phyloP scores from a whole-genome alignment of 2,329 filamentous ascomycete species.

The Hysterium pulicare region DNA sequence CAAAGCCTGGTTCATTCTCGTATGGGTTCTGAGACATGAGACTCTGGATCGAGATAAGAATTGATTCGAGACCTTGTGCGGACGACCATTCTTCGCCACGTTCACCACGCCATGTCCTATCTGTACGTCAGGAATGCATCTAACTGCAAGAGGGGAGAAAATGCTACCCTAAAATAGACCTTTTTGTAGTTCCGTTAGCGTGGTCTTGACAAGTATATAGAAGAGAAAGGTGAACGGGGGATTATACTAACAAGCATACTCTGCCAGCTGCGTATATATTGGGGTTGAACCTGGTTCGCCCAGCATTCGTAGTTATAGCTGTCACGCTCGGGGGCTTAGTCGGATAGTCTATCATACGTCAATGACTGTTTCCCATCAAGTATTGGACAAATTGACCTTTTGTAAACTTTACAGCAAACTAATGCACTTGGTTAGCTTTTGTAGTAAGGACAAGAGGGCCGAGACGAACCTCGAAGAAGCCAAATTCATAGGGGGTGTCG shows the following conservation, averaged over 20 bases:
- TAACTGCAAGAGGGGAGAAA: too few relatives aligned
- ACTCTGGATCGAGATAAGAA: conserved; percentile 92
- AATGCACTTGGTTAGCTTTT: conserved; percentile 6
- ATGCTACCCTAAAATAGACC: conserved; percentile 78
- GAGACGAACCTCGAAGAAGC: conserved; percentile 80
- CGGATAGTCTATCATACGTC: conserved; percentile 69
- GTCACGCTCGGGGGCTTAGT: conserved; percentile 58
- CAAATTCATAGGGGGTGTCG: conserved; percentile 94
- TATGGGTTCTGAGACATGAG: conserved; percentile 92
- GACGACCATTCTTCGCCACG: conserved; percentile 94
- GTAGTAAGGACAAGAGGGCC: conserved; percentile 10
- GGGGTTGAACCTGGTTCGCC: conserved; percentile 86
- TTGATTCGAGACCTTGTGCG: conserved; percentile 90
- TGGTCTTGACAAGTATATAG: too few relatives aligned
- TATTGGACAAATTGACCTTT: conserved; percentile 53
- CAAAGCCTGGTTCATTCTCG: conserved; percentile 93
- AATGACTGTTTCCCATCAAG: neutral
- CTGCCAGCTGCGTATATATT: conserved; percentile 92
- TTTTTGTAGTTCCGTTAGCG: conserved; percentile 34
- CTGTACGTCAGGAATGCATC: conserved; percentile 17
- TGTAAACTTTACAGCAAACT: conserved; percentile 76
- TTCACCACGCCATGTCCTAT: conserved; percentile 88
- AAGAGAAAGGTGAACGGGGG: too few relatives aligned
- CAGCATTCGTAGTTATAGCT: conserved; percentile 82
- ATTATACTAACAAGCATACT: conserved; percentile 76